phyloP scores from a whole-genome alignment of 345 rosid species.

The Brassica nigra region DNA sequence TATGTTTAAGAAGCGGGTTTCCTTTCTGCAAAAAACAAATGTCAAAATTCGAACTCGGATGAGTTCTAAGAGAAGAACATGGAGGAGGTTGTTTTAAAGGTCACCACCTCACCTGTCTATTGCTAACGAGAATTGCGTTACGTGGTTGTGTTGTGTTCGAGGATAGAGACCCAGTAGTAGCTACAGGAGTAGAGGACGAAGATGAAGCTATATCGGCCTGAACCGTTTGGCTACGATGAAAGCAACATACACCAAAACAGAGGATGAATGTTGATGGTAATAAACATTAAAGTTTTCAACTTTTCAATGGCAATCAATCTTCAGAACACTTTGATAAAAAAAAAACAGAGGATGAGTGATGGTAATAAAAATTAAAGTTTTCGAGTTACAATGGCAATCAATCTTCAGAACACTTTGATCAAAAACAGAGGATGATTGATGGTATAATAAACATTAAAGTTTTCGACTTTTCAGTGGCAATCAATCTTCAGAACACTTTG shows the following conservation, averaged over 20 bases:
- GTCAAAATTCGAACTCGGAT: neutral
- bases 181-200: conserved; percentile 42
- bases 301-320: neutral
- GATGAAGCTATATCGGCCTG: conserved; percentile 49
- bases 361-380: neutral
- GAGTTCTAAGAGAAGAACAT: neutral
- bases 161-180: conserved; percentile 38
- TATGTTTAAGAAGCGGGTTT: conserved; percentile 85
- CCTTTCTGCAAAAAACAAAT: conserved; percentile 66
- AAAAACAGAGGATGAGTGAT: neutral
- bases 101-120: conserved; percentile 65
- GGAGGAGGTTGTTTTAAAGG: neutral
- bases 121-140: conserved; percentile 85
- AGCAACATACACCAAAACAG: conserved; percentile 14
- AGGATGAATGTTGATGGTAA: neutral
- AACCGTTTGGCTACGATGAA: conserved; percentile 42
- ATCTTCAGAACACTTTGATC: neutral
- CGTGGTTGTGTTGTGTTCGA: conserved; percentile 52
- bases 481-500: neutral
- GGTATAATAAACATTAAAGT: neutral
- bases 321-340: neutral
- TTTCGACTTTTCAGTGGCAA: neutral
- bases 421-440: neutral
- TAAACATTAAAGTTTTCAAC: neutral
- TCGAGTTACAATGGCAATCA: neutral